These are phyloP conservation scores for Saccharomycodes ludwigii DNA, from an alignment of 805 yeast species.

Conservation along the genomic window DNA sequence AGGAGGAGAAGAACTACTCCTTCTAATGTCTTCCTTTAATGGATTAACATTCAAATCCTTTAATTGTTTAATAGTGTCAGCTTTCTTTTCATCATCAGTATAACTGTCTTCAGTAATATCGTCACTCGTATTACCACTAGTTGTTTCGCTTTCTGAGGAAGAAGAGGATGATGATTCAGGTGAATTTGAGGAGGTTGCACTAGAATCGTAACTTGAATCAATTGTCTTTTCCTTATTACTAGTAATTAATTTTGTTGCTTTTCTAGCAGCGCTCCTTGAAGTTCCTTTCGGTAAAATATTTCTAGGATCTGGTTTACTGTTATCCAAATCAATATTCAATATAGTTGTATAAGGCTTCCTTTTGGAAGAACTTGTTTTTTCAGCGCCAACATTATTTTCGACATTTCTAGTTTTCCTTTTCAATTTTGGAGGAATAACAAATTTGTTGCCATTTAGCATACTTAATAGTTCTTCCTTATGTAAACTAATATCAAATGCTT, in stretches of 20 bases:
- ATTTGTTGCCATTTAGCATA: slow-evolving; percentile 15
- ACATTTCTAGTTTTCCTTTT: no score
- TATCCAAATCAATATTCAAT: slow-evolving; percentile 18
- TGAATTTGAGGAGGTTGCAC: slow-evolving; percentile 10
- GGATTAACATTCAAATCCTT: background rate
- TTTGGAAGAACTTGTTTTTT: no score
- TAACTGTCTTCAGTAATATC: no score
- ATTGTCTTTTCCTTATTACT: no score
- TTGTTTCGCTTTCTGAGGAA: slow-evolving; percentile 9
- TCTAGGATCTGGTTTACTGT: slow-evolving; percentile 20
- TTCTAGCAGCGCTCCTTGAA: slow-evolving; percentile 20
- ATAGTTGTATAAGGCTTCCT: slow-evolving; percentile 20
- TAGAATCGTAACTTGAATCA: no score
- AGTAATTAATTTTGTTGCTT: slow-evolving; percentile 18
- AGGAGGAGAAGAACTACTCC: background rate
- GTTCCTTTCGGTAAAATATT: slow-evolving; percentile 17
- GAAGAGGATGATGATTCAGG: slow-evolving; percentile 5
- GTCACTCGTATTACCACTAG: no score
- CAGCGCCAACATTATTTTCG: no score
- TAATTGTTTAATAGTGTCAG: no score
- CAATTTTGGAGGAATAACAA: slow-evolving; percentile 13
- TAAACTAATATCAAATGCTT: slow-evolving; percentile 12
- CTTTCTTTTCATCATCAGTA: no score
- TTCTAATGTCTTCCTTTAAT: background rate
- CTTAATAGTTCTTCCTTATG: slow-evolving; percentile 18